phyloP scores from a whole-genome alignment of 2,329 filamentous ascomycete species.

The Clonostachys chloroleuca region DNA sequence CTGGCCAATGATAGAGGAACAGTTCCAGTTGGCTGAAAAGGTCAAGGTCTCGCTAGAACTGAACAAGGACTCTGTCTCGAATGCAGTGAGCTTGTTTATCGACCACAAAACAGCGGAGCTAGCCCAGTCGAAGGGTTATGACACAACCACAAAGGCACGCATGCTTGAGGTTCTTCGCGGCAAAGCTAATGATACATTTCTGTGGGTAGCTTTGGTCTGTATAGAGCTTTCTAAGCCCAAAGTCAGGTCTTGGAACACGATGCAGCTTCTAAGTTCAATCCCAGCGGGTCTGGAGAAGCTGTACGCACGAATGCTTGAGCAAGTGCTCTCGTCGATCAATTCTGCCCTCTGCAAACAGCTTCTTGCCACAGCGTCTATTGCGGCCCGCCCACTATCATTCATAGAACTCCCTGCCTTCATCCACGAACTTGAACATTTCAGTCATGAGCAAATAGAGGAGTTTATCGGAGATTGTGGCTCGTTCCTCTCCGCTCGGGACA shows the following conservation, averaged over 20 bases:
- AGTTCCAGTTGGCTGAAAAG: conserved; percentile 4
- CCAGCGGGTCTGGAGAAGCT: conserved; percentile 22
- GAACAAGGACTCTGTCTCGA: conserved; percentile 22
- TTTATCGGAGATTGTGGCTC: conserved; percentile 30
- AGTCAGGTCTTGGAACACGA: conserved; percentile 2
- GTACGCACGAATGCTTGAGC: conserved; percentile 26
- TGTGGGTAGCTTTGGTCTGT: conserved; percentile 13
- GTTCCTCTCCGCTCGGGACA: conserved; percentile 25
- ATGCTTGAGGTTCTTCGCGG: conserved; percentile 8
- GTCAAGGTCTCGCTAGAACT: conserved; percentile 24
- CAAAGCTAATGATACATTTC: conserved; percentile 26
- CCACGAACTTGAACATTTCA: conserved; percentile 5
- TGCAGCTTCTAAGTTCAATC: conserved; percentile 11
- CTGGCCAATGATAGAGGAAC: conserved; percentile 23
- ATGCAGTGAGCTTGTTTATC: conserved; percentile 28
- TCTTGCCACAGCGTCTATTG: conserved; percentile 18
- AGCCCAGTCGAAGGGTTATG: background rate
- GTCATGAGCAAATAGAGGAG: conserved; percentile 8
- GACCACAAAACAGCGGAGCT: conserved; percentile 19
- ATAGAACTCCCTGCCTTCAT: background rate
- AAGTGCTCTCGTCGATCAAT: conserved; percentile 14
- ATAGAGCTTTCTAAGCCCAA: conserved; percentile 1
- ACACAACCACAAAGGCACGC: background rate
- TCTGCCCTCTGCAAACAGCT: conserved; percentile 16
- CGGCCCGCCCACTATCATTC: background rate